phyloP scores from a whole-genome alignment of 192 early-diverging fungal species.

The Chytriomyces confervae region DNA sequence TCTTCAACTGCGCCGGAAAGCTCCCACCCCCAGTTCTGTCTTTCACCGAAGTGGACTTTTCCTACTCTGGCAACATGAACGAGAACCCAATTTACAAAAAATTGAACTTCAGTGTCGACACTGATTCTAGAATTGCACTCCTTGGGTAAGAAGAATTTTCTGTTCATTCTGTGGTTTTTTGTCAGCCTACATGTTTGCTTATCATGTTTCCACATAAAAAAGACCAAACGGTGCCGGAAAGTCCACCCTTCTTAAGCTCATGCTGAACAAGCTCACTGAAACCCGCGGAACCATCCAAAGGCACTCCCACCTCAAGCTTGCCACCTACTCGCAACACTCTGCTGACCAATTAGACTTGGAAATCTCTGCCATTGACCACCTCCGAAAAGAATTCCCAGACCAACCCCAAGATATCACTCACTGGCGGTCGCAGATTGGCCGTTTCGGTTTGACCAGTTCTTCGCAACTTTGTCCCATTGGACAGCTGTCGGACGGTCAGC shows the following conservation, averaged over 20 bases:
- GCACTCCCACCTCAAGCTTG: constrained; percentile 93
- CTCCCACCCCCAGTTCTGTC: constrained; percentile 95
- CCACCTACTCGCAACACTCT: constrained; percentile 97
- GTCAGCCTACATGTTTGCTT: constrained; percentile 69
- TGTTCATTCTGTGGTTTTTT: not conserved
- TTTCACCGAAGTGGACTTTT: constrained; percentile 91
- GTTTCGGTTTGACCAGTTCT: constrained; percentile 91
- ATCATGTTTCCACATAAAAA: constrained; percentile 53
- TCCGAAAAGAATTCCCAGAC: constrained; percentile 82
- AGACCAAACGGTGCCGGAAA: constrained; percentile 81
- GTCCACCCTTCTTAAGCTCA: constrained; percentile 97
- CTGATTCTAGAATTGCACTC: constrained; percentile 97
- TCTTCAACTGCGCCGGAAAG: constrained; percentile 83
- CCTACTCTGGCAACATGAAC: constrained; percentile 82
- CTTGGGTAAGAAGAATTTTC: constrained; percentile 74
- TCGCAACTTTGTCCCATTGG: constrained; percentile 90
- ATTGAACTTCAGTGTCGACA: constrained; percentile 94
- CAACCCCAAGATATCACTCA: constrained; percentile 79
- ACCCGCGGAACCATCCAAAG: constrained; percentile 84
- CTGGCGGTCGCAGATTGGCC: constrained; percentile 92
- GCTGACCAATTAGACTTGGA: constrained; percentile 93
- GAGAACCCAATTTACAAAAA: constrained; percentile 86
- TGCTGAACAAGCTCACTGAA: constrained; percentile 86
- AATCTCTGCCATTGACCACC: constrained; percentile 87
- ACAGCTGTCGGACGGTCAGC: constrained; percentile 93